Evolutionary conservation across 2,329 filamentous ascomycete species (phyloP), one percentile per base, ranked within the genome.

Genomic region (Orbilia quercus): DNA sequence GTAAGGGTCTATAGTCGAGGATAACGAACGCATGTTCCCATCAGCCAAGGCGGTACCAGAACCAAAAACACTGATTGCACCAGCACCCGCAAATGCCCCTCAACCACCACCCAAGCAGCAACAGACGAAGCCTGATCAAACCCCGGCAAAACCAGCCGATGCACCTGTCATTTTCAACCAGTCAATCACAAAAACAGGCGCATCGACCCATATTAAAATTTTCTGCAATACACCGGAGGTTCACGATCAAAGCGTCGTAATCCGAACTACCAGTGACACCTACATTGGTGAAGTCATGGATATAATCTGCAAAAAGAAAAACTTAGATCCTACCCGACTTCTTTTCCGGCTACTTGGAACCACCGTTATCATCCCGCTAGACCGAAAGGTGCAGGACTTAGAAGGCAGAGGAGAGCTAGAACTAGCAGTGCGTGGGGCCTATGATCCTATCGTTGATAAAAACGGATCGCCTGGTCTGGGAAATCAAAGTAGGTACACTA

Each of bases 221-320:
- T 75, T 76, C 51, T 75, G 75, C 47, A 76, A 75, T 38, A 78
- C 76, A 7, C 76, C 77, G 4, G 77, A 78, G 14, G 76, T 78
- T 28, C 76, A 77, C 50, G 89, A 90, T n/a, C 89, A 90, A 78
- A 87, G 88, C 82, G 85, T 91, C 22, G 89, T 88, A 1, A 82
- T 93, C 16, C 88, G 91, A 74, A 90, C 91, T 48, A 93, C 90
- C 0, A 92, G 90, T 0, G 90, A 94, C 76, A 94, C 89, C 28
- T 95, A 93, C 79, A 86, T 95, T 47, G 90, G 90, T 45, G 91
- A 95, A 79, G 87, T 95, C 25, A 87, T 94, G 57, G 91, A 94
- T 78, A 84, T 88, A 75, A 89, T 91, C 1, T 95, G 91, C 79
- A 86, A 88, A 44, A 91, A 91, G 80, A 85, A 92, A 45, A 88